Conservation (phyloP, 495 filamentous ascomycete genomes). For the Aspergillus panamensis region DNA sequence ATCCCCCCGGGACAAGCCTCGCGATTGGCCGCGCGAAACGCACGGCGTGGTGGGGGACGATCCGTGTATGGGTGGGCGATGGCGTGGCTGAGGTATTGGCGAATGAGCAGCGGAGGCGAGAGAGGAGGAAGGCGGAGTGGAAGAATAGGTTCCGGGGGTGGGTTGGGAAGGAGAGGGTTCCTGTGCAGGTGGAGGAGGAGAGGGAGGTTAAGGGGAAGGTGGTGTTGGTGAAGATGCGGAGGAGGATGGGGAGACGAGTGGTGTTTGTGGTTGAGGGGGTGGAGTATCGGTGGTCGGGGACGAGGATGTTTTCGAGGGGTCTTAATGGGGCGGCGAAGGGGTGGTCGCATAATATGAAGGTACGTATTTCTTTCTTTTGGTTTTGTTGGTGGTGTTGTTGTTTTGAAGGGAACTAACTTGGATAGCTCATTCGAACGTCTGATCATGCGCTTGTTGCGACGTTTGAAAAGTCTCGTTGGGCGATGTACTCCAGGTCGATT, state of each 20-base stretch:
- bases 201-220: constrained; percentile 14
- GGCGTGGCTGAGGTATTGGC: constrained; percentile 12
- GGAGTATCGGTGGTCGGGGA: constrained; percentile 15
- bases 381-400: neutral
- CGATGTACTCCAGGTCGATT: neutral
- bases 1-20: neutral
- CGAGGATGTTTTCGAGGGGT: constrained; percentile 13
- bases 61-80: constrained; percentile 8
- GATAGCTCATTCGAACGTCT: constrained; percentile 10
- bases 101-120: neutral
- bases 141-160: constrained; percentile 12
- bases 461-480: constrained; percentile 10
- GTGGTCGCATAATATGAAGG: constrained; percentile 18
- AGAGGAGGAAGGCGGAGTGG: constrained; percentile 1
- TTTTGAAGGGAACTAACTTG: neutral
- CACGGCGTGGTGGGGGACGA: constrained; percentile 6
- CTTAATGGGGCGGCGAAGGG: constrained; percentile 9
- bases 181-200: constrained; percentile 2
- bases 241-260: constrained; percentile 2
- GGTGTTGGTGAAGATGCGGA: constrained; percentile 3
- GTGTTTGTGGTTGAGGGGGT: constrained; percentile 14
- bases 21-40: constrained; percentile 11
- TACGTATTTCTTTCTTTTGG: neutral
- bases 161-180: constrained; percentile 2
- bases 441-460: constrained; percentile 12